Conservation (phyloP, 2,329 filamentous ascomycete genomes). For the Ophiostoma australiae region DNA sequence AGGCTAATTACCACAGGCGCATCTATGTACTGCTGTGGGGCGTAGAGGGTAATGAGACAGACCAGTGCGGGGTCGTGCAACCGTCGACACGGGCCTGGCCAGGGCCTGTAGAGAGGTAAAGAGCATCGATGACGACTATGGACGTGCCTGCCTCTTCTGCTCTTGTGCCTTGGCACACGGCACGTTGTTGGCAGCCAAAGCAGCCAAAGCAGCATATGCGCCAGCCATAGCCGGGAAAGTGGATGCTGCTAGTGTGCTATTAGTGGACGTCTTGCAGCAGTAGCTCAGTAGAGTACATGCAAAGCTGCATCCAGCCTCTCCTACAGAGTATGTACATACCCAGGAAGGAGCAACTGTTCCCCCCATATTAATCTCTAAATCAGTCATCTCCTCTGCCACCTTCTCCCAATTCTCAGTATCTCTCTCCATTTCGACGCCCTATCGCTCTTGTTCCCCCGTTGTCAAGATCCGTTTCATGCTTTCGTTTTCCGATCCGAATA, state of each 20-base stretch:
- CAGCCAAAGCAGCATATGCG: neutral
- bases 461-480: neutral
- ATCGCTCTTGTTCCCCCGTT: neutral
- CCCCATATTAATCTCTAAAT: too few species aligned
- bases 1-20: too few species aligned
- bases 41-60: neutral
- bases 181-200: neutral
- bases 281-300: too few species aligned
- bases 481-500: neutral
- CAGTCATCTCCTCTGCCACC: neutral
- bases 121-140: neutral
- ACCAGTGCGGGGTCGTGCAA: slow-evolving; percentile 20
- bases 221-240: slow-evolving; percentile 6
- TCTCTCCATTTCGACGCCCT: neutral
- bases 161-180: slow-evolving; percentile 20
- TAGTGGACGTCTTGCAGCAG: neutral
- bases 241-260: neutral
- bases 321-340: neutral
- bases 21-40: neutral
- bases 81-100: neutral
- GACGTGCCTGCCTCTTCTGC: slow-evolving; percentile 10
- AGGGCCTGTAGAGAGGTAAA: neutral
- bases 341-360: neutral
- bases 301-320: neutral
- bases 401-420: neutral